Percentiles rank a stretch among this genome's conserved stretches.
These are phyloP conservation scores for Epichloe gansuensis DNA, from an alignment of 2,329 filamentous ascomycete genomes.

Conservation along the genomic window DNA sequence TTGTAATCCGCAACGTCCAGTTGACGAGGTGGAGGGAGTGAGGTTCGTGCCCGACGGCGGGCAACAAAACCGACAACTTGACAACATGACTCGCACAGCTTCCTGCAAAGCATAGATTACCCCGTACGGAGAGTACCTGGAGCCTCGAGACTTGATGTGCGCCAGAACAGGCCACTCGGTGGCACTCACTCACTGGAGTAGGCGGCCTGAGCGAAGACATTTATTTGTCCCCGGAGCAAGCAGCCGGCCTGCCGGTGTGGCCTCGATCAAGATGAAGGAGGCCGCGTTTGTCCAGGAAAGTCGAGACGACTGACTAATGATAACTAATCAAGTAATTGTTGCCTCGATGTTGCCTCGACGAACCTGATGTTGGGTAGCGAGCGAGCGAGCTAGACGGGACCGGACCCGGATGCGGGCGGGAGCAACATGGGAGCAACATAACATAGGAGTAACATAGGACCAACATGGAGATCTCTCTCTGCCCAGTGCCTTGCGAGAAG, in stretches of 20 bases:
- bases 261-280: background rate
- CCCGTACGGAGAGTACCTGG: background rate
- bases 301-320: too few species aligned
- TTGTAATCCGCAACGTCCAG: background rate
- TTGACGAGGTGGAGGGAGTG: background rate
- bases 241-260: background rate
- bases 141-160: background rate
- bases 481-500: too few species aligned
- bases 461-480: too few species aligned
- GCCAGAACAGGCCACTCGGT: background rate
- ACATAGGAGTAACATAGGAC: too few species aligned
- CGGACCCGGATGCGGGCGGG: too few species aligned
- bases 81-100: constrained; percentile 4
- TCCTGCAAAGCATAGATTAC: background rate
- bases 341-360: too few species aligned
- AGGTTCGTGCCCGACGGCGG: background rate
- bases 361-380: too few species aligned
- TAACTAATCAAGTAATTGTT: too few species aligned
- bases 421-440: too few species aligned
- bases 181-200: background rate
- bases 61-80: background rate
- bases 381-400: too few species aligned
- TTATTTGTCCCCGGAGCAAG: background rate
- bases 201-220: constrained; percentile 2
- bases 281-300: too few species aligned